phyloP scores from a whole-genome alignment of 495 filamentous ascomycete genomes.

The Aspergillus sparsus region DNA sequence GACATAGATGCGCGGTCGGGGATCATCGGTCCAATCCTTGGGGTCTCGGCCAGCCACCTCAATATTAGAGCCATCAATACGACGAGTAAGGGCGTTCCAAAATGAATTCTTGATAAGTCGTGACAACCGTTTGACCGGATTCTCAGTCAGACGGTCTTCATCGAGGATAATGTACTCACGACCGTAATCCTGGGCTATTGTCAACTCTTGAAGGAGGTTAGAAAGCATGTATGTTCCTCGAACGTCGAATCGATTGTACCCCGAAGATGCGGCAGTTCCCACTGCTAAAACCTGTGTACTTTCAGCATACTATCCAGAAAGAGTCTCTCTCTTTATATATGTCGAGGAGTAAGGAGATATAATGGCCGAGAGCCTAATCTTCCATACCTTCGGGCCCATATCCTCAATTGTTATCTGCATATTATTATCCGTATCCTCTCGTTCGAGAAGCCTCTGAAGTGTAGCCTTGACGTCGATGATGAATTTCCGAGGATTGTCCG shows the following conservation, averaged over 20 bases:
- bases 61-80: conserved; percentile 87
- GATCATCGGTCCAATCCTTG: conserved; percentile 88
- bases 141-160: conserved; percentile 84
- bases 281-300: conserved; percentile 65
- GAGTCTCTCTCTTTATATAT: too few relatives aligned
- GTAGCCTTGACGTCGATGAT: conserved; percentile 77
- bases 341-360: neutral
- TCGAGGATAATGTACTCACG: conserved; percentile 84
- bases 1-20: conserved; percentile 88
- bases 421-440: conserved; percentile 89
- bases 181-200: conserved; percentile 82
- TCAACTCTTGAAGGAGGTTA: conserved; percentile 91
- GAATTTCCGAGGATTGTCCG: conserved; percentile 62
- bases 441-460: conserved; percentile 65
- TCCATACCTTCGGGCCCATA: conserved; percentile 78
- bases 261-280: conserved; percentile 81
- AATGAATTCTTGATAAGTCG: conserved; percentile 85
- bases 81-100: conserved; percentile 84
- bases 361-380: neutral
- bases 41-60: conserved; percentile 80
- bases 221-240: conserved; percentile 95
- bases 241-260: conserved; percentile 79
- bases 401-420: conserved; percentile 98
- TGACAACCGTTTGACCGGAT: conserved; percentile 81
- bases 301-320: too few relatives aligned